These are phyloP conservation scores for Taphrina sp. DNA, from an alignment of 1,139 yeast genomes.

Conservation along the genomic window DNA sequence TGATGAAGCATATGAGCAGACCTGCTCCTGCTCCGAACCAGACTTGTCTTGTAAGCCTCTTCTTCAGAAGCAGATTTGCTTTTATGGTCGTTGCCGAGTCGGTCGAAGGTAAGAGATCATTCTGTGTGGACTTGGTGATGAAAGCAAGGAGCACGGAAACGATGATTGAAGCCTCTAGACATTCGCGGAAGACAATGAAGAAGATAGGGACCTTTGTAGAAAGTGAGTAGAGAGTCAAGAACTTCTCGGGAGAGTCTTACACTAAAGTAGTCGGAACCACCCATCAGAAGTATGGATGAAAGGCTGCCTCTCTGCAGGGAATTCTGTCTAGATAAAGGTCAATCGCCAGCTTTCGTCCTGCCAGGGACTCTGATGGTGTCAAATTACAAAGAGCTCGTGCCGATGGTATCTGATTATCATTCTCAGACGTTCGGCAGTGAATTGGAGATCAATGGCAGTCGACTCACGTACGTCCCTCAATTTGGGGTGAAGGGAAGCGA, in stretches of 20 bases:
- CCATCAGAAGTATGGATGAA: too few relatives aligned
- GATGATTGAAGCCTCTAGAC: conserved; percentile 84
- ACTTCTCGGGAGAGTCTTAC: not conserved
- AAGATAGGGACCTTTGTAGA: conserved; percentile 51
- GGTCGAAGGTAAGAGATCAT: conserved; percentile 47
- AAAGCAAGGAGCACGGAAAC: conserved; percentile 87
- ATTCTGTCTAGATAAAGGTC: not conserved
- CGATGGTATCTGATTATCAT: too few relatives aligned
- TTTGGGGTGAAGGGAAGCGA: too few relatives aligned
- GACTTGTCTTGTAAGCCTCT: conserved; percentile 65
- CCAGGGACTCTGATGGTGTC: too few relatives aligned
- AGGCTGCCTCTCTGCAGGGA: too few relatives aligned
- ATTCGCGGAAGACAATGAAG: conserved; percentile 85
- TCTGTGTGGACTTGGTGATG: conserved; percentile 60
- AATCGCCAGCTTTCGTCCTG: too few relatives aligned
- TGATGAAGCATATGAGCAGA: conserved; percentile 64
- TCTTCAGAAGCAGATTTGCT: conserved; percentile 55
- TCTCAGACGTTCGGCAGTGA: too few relatives aligned
- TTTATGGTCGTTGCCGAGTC: not conserved
- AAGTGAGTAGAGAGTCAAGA: not conserved
- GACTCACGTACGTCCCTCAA: too few relatives aligned
- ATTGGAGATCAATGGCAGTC: too few relatives aligned
- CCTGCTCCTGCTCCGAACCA: conserved; percentile 78
- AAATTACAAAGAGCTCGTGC: too few relatives aligned
- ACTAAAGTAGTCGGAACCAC: conserved; percentile 12